Evolutionary conservation across 192 early-diverging fungal species (phyloP), one percentile per base, ranked within the genome.

Genomic region (Coemansia pectinata): DNA sequence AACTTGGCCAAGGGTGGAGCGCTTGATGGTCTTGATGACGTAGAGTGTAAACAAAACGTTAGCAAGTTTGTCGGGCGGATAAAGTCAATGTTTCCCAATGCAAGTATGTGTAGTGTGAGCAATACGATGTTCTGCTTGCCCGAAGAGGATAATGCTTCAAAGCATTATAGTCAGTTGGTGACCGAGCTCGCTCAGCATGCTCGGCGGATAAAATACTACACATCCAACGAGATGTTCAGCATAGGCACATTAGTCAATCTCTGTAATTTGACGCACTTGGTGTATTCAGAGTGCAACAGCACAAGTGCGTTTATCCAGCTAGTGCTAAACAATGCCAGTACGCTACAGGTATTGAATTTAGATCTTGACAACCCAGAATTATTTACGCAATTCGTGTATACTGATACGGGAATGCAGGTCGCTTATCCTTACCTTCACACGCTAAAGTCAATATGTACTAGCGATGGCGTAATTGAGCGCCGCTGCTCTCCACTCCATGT

Each of bases 211-310:
- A 25, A 44, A 41, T 76, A 70, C 41, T 71, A 66, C 29, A 36
- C 74, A 2, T 10, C 63, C 11, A 41, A 63, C 25, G 48, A 59
- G n/a, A 36, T 62, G 41, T 47, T 57, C 15, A 62, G 55, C 31
- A 31, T 10, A 6, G 33, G 17, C 15, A 29, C 40, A 5, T 48
- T 27, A 11, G 27, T 29, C 10, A 48, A 44, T 33, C 14, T 55
- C 10, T n/a, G 36, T 7, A 52, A 52, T 0, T 42, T 76, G 23
- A 63, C 69, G 15, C 39, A 50, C 10, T 63, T 76, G 38, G 44
- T 48, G 41, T 76, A 76, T 11, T 29, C 40, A 0, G 74, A 76
- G 47, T 75, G 73, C 27, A 40, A 33, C 50, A 71, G 52, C 47
- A 29, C 52, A 0, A 40, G 23, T 8, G n/a, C 15, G 8, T 70